A percentile compares a stretch with the other conserved stretches of the same genome.
These are phyloP conservation scores for Xylariaceae sp. DNA, from an alignment of 2,329 filamentous ascomycete genomes.

Conservation along the genomic window DNA sequence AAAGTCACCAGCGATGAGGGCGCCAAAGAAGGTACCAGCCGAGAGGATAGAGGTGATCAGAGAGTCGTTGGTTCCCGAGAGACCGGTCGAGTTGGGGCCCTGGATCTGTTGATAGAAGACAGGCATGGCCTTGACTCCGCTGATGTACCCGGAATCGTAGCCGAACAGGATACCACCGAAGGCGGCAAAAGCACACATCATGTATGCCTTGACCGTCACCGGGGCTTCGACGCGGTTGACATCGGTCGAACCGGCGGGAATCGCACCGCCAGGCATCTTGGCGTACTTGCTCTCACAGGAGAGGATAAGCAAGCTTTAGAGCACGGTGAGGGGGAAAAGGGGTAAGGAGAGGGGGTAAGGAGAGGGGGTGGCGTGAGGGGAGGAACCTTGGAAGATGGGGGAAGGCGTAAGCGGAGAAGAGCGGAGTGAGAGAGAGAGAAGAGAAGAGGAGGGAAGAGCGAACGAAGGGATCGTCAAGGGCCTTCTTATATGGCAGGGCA, in stretches of 20 bases:
- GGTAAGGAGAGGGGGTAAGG: too few species aligned
- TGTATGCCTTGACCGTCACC: constrained; percentile 46
- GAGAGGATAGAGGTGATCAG: constrained; percentile 71
- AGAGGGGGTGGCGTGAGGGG: too few species aligned
- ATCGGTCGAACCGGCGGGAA: constrained; percentile 35
- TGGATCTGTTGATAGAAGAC: constrained; percentile 26
- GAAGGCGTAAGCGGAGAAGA: background rate
- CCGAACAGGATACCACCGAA: constrained; percentile 33
- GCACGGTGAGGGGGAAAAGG: too few species aligned
- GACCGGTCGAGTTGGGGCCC: constrained; percentile 22
- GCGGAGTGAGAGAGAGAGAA: background rate
- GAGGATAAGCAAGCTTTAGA: background rate
- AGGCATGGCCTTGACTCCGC: constrained; percentile 30
- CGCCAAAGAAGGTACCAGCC: constrained; percentile 69
- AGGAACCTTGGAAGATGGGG: too few species aligned
- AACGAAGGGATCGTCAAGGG: background rate
- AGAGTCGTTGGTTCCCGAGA: constrained; percentile 39
- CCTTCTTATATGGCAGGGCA: background rate
- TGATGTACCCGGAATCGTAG: constrained; percentile 33
- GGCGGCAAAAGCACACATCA: constrained; percentile 26
- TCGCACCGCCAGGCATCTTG: constrained; percentile 23
- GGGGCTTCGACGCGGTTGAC: constrained; percentile 49
- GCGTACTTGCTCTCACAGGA: background rate
- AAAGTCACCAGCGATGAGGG: constrained; percentile 68
- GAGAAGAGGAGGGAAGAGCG: background rate